A percentile compares a stretch with the other conserved stretches of the same genome.
phyloP scores from a whole-genome alignment of 2,329 filamentous ascomycete genomes.

The Ploettnerulaceae sp. region DNA sequence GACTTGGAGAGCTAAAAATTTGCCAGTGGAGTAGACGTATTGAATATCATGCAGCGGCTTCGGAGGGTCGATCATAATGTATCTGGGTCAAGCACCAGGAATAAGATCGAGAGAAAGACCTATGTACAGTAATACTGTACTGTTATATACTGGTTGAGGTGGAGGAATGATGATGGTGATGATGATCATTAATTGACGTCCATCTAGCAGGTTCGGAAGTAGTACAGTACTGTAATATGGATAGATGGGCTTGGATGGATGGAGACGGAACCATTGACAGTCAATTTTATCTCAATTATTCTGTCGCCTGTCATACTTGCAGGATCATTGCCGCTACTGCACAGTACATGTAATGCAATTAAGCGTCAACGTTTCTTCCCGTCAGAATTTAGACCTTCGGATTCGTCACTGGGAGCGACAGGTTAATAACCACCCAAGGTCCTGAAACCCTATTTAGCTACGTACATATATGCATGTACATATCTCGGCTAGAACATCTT shows the following conservation, averaged over 20 bases:
- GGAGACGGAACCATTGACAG: neutral
- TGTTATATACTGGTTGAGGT: neutral
- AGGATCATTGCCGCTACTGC: constrained; percentile 2
- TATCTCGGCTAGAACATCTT: no score
- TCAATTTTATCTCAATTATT: no score
- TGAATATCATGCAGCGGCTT: neutral
- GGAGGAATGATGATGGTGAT: neutral
- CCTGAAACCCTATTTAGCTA: neutral
- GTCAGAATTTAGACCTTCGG: neutral
- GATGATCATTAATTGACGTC: neutral
- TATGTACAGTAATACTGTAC: no score
- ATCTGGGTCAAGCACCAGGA: constrained; percentile 1
- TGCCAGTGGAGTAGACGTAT: constrained; percentile 1
- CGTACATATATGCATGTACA: neutral
- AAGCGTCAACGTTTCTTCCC: neutral
- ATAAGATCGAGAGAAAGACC: no score
- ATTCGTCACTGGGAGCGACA: neutral
- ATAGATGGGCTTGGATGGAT: neutral
- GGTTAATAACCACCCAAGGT: neutral
- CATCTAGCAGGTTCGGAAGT: neutral
- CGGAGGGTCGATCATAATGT: neutral
- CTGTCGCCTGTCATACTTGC: constrained; percentile 1
- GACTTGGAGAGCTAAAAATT: neutral
- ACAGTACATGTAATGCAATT: no score
- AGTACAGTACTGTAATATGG: neutral